Evolutionary conservation across 164 flowering plant genomes (phyloP), one percentile per base, ranked within the genome.

Genomic region (Pachysandra terminalis): DNA sequence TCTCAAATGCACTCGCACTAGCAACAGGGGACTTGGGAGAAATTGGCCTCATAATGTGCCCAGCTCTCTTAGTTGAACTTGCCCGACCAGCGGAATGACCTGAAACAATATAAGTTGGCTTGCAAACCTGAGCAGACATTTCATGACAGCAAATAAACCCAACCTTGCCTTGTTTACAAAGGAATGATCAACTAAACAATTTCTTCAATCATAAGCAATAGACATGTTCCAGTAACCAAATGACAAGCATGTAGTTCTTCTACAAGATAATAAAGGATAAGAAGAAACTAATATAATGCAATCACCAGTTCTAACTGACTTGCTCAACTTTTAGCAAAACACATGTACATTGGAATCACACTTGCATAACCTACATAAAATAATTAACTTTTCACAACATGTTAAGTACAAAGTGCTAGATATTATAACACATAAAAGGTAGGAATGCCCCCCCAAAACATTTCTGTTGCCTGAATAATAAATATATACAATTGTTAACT

Each of bases 21-120:
- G 96, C 91, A 78, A 82, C 90, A 61, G 97, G 98, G 49, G 98
- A 92, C 81, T 84, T 95, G n/a, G 99, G 97, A 75, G 99, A 89
- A 71, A 84, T 73, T 56, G 90, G 88, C 78, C 97, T 79, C 51
- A 86, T 64, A 15, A 83, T 54, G 67, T 69, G 81, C 62, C 82
- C 85, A 71, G 79, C 59, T 81, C 90, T 82, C 80, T 80, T 87
- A 23, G 79, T 40, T 59, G 86, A 69, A 69, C 59, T 75, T 41
- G 73, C 68, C 67, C 63, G 86, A 21, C 74, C 74, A 26, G 75
- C 61, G 71, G 88, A 63, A 81, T 82, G 85, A 57, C 92, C 93
- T 93, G 81, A 59, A 69, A 72, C 58, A 68, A n/a, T 17, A 66
- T 48, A 51, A 51, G 15, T 57, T 41, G 2, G 23, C 1, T 3